These are phyloP conservation scores for Paulownia fortunei DNA, from an alignment of 257 asterid species.

Conservation along the genomic window DNA sequence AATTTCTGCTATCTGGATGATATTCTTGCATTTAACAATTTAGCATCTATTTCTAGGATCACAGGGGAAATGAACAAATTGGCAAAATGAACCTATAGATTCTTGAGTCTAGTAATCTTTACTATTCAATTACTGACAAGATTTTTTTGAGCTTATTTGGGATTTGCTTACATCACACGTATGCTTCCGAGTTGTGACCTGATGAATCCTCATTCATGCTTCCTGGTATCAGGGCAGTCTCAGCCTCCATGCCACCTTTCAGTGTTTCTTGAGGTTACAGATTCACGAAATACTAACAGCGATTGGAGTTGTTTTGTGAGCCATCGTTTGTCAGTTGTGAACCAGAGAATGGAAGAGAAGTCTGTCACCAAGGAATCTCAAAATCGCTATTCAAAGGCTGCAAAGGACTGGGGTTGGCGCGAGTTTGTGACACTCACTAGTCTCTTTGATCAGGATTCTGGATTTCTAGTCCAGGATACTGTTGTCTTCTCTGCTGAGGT, in stretches of 20 bases:
- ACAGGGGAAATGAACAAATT: constrained; percentile 12
- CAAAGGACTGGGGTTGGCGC: constrained; percentile 99
- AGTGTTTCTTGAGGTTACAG: constrained; percentile 99
- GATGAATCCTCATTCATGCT: constrained; percentile 38
- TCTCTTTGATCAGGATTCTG: constrained; percentile 98
- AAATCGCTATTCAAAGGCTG: constrained; percentile 95
- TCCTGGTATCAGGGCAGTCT: constrained; percentile 93
- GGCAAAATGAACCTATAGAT: neutral
- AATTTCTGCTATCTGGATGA: constrained; percentile 6
- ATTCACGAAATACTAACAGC: constrained; percentile 76
- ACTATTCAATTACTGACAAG: constrained; percentile 20
- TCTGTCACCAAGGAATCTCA: constrained; percentile 96
- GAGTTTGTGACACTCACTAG: constrained; percentile 98
- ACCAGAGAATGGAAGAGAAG: constrained; percentile 83
- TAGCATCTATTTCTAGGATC: constrained; percentile 3
- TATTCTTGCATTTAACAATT: constrained; percentile 17
- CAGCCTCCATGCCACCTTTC: constrained; percentile 99
- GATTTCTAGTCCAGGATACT: constrained; percentile 87
- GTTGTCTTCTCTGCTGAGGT: constrained; percentile 93
- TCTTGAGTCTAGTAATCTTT: constrained; percentile 16
- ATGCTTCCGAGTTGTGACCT: constrained; percentile 59
- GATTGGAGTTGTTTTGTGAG: constrained; percentile 99
- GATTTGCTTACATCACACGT: constrained; percentile 20
- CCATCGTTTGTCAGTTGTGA: constrained; percentile 86
- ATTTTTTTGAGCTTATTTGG: constrained; percentile 17